Conservation (phyloP, 768 basidiomycete species). For the Rhodotorula diobovata region DNA sequence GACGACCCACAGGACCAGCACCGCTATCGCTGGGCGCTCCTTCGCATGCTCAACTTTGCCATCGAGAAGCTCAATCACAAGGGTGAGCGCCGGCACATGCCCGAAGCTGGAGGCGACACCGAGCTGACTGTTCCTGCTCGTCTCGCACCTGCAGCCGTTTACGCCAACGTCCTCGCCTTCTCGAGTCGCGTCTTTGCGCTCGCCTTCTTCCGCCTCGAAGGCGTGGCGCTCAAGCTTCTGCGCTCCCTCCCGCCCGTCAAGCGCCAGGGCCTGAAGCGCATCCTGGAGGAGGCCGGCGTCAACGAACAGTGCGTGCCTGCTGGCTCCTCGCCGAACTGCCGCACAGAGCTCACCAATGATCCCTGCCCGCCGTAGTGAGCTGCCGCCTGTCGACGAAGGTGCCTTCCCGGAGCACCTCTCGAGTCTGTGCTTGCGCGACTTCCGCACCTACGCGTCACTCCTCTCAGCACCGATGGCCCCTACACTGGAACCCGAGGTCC, state of each 20-base stretch:
- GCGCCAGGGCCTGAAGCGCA: slow-evolving; percentile 47
- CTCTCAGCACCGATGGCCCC: neutral
- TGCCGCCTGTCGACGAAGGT: slow-evolving; percentile 29
- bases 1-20: slow-evolving; percentile 39
- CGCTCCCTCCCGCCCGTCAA: slow-evolving; percentile 49
- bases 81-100: slow-evolving; percentile 30
- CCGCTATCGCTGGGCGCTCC: slow-evolving; percentile 47
- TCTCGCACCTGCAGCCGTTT: slow-evolving; percentile 46
- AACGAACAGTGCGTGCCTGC: slow-evolving; percentile 26
- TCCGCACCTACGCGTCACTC: slow-evolving; percentile 42
- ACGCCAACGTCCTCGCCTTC: slow-evolving; percentile 52
- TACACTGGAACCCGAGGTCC: slow-evolving; percentile 45
- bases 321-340: accelerated
- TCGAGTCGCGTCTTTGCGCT: slow-evolving; percentile 50
- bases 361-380: neutral
- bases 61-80: slow-evolving; percentile 52
- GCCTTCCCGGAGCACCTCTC: slow-evolving; percentile 46
- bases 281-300: slow-evolving; percentile 42
- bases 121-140: neutral
- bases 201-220: slow-evolving; percentile 52
- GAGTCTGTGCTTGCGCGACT: slow-evolving; percentile 45
- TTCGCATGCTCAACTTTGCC: slow-evolving; percentile 48
- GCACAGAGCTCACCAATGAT: accelerated
- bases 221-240: slow-evolving; percentile 51
- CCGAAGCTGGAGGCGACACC: accelerated